phyloP scores from a whole-genome alignment of 1,139 yeast species.

The Yamadazyma diddensiae region DNA sequence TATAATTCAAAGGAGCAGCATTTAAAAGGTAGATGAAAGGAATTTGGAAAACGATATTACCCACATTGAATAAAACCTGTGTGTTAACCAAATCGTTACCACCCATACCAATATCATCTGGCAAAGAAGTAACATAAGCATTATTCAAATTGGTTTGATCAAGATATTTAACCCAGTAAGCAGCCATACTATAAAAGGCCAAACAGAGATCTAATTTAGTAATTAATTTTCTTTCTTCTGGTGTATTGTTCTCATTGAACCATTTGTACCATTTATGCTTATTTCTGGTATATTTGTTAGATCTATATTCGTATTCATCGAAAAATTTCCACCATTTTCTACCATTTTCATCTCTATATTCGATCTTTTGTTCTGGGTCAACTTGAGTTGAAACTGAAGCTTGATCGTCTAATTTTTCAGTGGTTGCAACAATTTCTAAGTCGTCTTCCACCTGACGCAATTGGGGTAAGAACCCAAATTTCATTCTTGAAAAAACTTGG shows the following conservation, averaged over 20 bases:
- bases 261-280: constrained; percentile 59
- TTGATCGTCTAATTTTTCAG: constrained; percentile 5
- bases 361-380: constrained; percentile 20
- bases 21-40: constrained; percentile 46
- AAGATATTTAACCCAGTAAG: constrained; percentile 69
- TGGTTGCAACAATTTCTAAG: constrained; percentile 16
- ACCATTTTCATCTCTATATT: constrained; percentile 60
- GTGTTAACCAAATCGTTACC: constrained; percentile 68
- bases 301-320: constrained; percentile 60
- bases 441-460: constrained; percentile 43
- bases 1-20: constrained; percentile 51
- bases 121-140: constrained; percentile 69
- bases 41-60: constrained; percentile 55
- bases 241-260: constrained; percentile 58
- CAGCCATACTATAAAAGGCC: constrained; percentile 57
- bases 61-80: constrained; percentile 56
- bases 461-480: constrained; percentile 50
- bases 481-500: constrained; percentile 19
- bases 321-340: constrained; percentile 64
- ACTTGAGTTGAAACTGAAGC: constrained; percentile 10
- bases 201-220: constrained; percentile 61
- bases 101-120: constrained; percentile 54
- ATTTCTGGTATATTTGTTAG: constrained; percentile 29
- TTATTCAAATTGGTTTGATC: constrained; percentile 60
- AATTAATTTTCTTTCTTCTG: constrained; percentile 53